Conservation (phyloP, 2,329 filamentous ascomycete species). For the Furcasterigmium sp. region DNA sequence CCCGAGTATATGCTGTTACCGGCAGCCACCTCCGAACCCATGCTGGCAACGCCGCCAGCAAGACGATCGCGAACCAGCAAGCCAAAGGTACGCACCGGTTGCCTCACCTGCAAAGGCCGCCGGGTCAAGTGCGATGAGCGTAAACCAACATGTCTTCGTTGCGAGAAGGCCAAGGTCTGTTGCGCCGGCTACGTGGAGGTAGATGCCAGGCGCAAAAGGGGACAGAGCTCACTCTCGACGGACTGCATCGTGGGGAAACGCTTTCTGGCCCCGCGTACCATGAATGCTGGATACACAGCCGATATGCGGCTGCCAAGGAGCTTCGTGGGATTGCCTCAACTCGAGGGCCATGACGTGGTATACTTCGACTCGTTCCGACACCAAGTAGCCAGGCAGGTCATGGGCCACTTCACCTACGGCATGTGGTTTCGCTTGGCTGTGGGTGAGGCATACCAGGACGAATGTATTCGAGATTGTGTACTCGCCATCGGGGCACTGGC, state of each 20-base stretch:
- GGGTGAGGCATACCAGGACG: constrained; percentile 5
- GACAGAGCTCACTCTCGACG: background rate
- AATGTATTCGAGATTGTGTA: constrained; percentile 6
- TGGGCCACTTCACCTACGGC: constrained; percentile 4
- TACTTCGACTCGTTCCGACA: constrained; percentile 8
- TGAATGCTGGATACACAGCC: background rate
- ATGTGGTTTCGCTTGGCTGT: constrained; percentile 7
- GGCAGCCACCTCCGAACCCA: background rate
- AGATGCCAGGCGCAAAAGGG: background rate
- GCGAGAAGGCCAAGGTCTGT: constrained; percentile 8
- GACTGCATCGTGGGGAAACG: background rate
- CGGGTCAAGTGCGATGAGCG: constrained; percentile 24
- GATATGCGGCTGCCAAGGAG: background rate
- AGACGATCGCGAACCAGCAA: constrained; percentile 9
- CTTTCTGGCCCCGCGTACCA: background rate
- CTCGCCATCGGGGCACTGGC: constrained; percentile 6
- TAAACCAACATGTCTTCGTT: constrained; percentile 16
- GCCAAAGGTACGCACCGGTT: constrained; percentile 12
- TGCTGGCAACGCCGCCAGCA: background rate
- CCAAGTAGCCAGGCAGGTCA: constrained; percentile 4
- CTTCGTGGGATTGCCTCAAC: constrained; percentile 2
- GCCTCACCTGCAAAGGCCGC: constrained; percentile 17
- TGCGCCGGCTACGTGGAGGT: constrained; percentile 12
- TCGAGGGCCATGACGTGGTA: constrained; percentile 2
- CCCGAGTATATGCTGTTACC: background rate